Conservation (phyloP, 345 rosid species). For the Iberis pinnata region DNA sequence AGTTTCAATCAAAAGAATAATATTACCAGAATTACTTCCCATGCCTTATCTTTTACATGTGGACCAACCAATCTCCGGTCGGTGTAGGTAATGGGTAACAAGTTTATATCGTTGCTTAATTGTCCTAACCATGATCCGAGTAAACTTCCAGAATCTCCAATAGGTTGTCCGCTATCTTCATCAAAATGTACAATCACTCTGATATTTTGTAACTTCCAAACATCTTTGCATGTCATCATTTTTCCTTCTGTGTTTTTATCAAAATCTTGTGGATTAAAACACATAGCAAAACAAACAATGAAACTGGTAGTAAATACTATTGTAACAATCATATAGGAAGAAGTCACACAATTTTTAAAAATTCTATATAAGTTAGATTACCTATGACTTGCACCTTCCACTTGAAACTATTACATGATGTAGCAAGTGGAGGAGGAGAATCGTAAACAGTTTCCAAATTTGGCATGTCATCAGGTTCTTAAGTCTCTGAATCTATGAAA, state of each 20-base stretch:
- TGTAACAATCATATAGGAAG: too few species aligned
- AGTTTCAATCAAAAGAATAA: too few species aligned
- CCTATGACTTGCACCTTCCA: constrained; percentile 8
- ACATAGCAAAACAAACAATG: too few species aligned
- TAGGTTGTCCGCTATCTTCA: background rate
- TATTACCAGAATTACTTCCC: background rate
- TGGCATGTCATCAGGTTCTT: background rate
- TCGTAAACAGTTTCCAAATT: background rate
- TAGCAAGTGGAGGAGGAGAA: background rate
- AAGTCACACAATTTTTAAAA: too few species aligned
- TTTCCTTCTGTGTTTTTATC: background rate
- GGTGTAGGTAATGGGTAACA: background rate
- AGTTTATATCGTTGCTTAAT: background rate
- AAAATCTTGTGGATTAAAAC: background rate
- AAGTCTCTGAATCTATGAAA: background rate
- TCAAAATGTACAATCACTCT: background rate
- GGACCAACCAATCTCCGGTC: background rate
- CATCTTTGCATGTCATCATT: background rate
- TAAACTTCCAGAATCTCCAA: background rate
- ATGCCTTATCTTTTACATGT: background rate
- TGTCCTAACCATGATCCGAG: background rate
- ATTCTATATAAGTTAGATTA: constrained; percentile 5
- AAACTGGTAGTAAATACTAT: too few species aligned
- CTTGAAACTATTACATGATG: background rate
- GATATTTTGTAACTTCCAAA: background rate